Evolutionary conservation across 495 filamentous ascomycete genomes (phyloP).

Genomic region (Penicillium ochrochloron): DNA sequence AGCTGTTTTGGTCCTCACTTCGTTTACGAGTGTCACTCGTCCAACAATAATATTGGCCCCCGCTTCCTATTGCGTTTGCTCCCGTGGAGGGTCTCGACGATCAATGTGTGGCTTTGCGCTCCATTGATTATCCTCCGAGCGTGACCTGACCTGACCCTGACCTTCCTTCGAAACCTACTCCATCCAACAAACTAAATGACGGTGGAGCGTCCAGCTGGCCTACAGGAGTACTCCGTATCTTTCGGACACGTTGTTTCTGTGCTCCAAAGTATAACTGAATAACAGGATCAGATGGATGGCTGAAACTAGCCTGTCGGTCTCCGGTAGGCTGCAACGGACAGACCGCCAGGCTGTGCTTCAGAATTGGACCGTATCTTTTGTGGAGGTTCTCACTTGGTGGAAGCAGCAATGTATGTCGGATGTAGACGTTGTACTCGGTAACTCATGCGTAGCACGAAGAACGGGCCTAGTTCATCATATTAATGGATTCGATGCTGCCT

Average conservation of each 20-base stretch:
- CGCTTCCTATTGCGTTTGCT: background rate
- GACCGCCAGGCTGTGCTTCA: background rate
- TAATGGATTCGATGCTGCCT: constrained; percentile 2
- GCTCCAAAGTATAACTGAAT: constrained; percentile 7
- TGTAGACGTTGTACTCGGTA: background rate
- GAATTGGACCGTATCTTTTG: background rate
- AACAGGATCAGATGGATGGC: background rate
- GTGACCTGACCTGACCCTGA: background rate
- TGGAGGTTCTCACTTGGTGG: background rate
- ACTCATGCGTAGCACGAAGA: background rate
- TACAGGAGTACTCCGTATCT: no score
- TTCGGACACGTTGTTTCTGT: background rate
- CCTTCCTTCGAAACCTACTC: background rate
- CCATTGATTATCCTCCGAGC: constrained; percentile 2
- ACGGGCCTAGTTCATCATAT: background rate
- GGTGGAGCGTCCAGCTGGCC: background rate
- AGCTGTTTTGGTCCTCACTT: background rate
- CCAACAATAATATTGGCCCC: background rate
- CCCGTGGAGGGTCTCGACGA: constrained; percentile 2
- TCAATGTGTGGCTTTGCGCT: constrained; percentile 3
- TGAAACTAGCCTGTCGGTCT: constrained; percentile 29
- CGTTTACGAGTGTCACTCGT: background rate
- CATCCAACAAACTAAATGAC: background rate
- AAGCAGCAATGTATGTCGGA: background rate
- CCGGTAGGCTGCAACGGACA: constrained; percentile 27